Conservation (phyloP, 179 eudicot species). For the Sideroxylon spinosum region DNA sequence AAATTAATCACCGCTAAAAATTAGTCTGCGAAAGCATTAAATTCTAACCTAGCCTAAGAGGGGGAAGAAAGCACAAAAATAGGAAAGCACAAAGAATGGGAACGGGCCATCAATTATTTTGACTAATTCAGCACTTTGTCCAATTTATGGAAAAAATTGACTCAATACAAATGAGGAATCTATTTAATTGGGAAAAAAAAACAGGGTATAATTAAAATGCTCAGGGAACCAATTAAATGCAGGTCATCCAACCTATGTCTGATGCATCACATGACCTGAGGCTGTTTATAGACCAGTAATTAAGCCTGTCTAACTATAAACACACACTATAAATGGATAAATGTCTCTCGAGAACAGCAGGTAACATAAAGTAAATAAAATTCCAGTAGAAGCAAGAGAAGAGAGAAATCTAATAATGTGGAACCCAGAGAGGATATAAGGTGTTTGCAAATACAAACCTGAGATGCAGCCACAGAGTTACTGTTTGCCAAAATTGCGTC, state of each 20-base stretch:
- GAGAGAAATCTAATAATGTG: background rate
- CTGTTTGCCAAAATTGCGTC: slow-evolving; percentile 73
- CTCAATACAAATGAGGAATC: background rate
- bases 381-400: background rate
- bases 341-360: background rate
- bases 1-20: background rate
- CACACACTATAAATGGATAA: background rate
- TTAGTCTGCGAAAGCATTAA: background rate
- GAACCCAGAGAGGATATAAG: slow-evolving; percentile 4
- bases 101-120: background rate
- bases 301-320: background rate
- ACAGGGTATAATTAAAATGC: background rate
- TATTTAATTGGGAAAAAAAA: background rate
- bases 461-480: slow-evolving; percentile 41
- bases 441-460: slow-evolving; percentile 42
- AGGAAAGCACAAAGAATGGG: background rate
- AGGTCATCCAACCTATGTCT: background rate
- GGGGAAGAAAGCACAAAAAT: background rate
- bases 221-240: background rate
- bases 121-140: background rate
- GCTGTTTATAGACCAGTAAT: background rate
- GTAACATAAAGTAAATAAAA: background rate
- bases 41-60: background rate
- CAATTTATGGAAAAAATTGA: background rate
- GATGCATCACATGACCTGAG: background rate